Base-by-base conservation (phyloP, 108 stramenopile genomes). In the Stephanodiscus triporus region DNA sequence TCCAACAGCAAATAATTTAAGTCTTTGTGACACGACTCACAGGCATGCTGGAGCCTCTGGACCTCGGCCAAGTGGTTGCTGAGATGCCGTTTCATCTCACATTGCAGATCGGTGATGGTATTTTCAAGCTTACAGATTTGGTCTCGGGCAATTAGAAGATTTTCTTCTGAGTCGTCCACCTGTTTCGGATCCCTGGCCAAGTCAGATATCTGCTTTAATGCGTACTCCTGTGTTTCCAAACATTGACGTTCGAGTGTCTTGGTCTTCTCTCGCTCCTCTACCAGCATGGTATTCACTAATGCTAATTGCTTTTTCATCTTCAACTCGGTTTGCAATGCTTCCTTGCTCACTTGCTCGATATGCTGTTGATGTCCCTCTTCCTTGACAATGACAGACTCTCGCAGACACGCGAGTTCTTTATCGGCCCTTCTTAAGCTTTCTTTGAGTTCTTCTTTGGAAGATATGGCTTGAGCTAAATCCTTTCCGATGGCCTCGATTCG, bases 11-110 rank as follows among this genome's bases (percentile, higher is more conserved):
- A 55, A 8, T 72, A 30, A 20, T 53, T 65, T 4, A 67, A 37
- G 23, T 78, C 77, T 22, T 72, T 65, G 57, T 72, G 70, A 29
- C 64, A 72, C 30, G 59, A 51, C 57, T 78, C 77, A 42, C 64
- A 66, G 0, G 77, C 65, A 78, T 78, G 77, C 45, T 78, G 54
- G 8, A 78, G 59, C 59, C 77, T 64, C 14, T 71, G 58, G 26
- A 48, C 63, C 47, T 78, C 70, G 4, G 70, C 64, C 20, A 61
- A 53, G 38, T 72, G 64, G 37, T 59, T 49, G 1, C 4, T 56
- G 9, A n/a, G 2, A 24, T 13, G 17, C 32, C 66, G 77, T 10
- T 32, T 57, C 63, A 50, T 66, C 36, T 67, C 77, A 10, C 57
- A 34, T 59, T 78, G 63, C 13, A 79, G 71, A 61, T 56, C 27